Percentiles rank a stretch among this genome's conserved stretches.
These are phyloP conservation scores for Suillus brevipes DNA, from an alignment of 768 basidiomycete genomes.

Conservation along the genomic window DNA sequence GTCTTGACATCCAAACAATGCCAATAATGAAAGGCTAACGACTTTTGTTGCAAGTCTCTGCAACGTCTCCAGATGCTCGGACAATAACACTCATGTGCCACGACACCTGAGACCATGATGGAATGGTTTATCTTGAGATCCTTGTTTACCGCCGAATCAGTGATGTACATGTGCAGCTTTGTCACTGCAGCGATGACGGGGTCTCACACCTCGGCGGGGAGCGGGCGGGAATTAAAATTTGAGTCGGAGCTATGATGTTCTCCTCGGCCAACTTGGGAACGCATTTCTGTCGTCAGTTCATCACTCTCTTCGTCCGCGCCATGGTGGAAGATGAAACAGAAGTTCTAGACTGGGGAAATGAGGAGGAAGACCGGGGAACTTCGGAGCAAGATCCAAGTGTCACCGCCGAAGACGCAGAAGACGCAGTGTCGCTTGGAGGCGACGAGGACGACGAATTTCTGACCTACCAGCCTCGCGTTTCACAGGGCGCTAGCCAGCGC, in stretches of 20 bases:
- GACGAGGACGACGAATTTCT: conserved; percentile 68
- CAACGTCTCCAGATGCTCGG: background rate
- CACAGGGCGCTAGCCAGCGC: conserved; percentile 26
- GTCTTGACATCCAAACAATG: background rate
- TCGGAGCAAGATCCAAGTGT: conserved; percentile 43
- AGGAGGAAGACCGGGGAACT: conserved; percentile 45
- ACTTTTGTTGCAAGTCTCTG: background rate
- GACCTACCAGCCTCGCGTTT: conserved; percentile 41
- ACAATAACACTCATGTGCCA: background rate
- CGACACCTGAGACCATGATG: background rate
- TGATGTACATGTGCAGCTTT: background rate
- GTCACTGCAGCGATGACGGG: too few species aligned
- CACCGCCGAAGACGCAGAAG: conserved; percentile 47
- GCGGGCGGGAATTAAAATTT: conserved; percentile 11
- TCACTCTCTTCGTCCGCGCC: conserved; percentile 14
- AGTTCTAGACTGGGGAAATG: conserved; percentile 68
- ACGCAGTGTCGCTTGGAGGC: conserved; percentile 70
- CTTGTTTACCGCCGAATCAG: background rate
- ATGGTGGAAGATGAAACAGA: conserved; percentile 68
- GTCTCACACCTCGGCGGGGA: background rate
- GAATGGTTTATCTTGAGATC: background rate
- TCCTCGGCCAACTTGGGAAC: conserved; percentile 2
- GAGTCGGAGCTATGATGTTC: conserved; percentile 12
- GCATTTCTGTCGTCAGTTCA: conserved; percentile 12
- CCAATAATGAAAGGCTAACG: background rate